phyloP scores from a whole-genome alignment of 257 asterid species.

The Solanum neorickii region DNA sequence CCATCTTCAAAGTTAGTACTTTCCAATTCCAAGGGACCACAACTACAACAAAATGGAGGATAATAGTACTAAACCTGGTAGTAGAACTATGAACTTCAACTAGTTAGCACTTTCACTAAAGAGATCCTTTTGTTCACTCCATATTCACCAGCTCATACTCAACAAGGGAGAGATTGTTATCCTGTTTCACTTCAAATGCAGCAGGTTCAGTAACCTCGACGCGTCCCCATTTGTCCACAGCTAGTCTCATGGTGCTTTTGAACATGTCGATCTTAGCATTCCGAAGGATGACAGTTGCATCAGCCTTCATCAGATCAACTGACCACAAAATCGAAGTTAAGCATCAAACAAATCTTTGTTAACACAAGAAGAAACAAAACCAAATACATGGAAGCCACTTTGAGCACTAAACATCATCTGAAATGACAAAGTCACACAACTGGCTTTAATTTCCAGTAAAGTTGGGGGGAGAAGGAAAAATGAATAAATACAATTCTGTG shows the following conservation, averaged over 20 bases:
- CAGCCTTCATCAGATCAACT: constrained; percentile 61
- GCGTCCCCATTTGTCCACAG: constrained; percentile 69
- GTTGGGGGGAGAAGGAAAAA: not conserved
- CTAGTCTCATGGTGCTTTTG: constrained; percentile 64
- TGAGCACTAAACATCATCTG: not conserved
- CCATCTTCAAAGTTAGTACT: not conserved
- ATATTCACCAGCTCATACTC: constrained; percentile 66
- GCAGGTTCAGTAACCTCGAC: constrained; percentile 51
- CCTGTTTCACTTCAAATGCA: constrained; percentile 38
- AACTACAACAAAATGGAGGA: not conserved
- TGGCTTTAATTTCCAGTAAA: not conserved
- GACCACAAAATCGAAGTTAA: not conserved
- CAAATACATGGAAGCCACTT: not conserved
- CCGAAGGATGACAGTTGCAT: constrained; percentile 35
- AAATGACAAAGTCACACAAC: not conserved
- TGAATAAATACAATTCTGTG: not conserved
- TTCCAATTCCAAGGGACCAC: not conserved
- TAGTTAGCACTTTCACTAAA: not conserved
- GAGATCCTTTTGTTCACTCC: not conserved
- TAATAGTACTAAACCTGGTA: not conserved
- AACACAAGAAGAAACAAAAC: not conserved
- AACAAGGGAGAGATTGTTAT: constrained; percentile 49
- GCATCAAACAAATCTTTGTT: not conserved
- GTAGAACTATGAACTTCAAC: not conserved
- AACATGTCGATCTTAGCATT: constrained; percentile 69